phyloP scores from a whole-genome alignment of 805 yeast genomes.

The Torulaspora maleeae region DNA sequence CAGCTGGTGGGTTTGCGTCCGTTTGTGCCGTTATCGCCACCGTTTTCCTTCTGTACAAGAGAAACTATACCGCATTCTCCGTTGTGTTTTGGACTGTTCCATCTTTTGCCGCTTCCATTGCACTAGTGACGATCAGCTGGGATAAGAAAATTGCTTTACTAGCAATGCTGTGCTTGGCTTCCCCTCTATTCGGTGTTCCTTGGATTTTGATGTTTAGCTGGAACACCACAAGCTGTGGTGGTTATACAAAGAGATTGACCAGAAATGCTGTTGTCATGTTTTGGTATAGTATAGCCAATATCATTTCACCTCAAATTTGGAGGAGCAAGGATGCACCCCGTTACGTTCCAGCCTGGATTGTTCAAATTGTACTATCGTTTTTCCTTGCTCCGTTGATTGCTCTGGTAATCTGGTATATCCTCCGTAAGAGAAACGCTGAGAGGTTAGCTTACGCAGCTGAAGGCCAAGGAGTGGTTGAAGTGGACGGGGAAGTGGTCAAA shows the following conservation, averaged over 20 bases:
- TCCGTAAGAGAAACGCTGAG: conserved; percentile 42
- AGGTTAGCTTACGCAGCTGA: conserved; percentile 32
- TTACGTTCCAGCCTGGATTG: conserved; percentile 47
- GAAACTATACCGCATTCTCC: conserved; percentile 39
- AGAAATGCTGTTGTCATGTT: conserved; percentile 45
- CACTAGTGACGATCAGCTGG: conserved; percentile 44
- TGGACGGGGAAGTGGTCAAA: conserved; percentile 29
- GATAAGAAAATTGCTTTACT: conserved; percentile 42
- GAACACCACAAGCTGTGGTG: conserved; percentile 39
- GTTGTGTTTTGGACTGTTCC: conserved; percentile 41
- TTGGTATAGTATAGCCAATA: conserved; percentile 46
- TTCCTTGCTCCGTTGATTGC: conserved; percentile 43
- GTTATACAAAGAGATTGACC: conserved; percentile 48
- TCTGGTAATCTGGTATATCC: conserved; percentile 42
- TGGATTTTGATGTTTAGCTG: conserved; percentile 39
- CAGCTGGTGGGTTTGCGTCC: conserved; percentile 47
- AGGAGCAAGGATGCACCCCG: conserved; percentile 44
- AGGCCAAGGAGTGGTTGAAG: conserved; percentile 30
- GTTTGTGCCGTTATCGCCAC: conserved; percentile 41
- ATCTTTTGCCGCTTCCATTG: conserved; percentile 43
- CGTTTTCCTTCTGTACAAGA: conserved; percentile 31
- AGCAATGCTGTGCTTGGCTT: conserved; percentile 47
- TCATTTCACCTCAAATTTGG: conserved; percentile 57
- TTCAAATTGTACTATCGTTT: conserved; percentile 52
- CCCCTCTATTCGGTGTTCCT: conserved; percentile 42